phyloP scores from a whole-genome alignment of 2,329 filamentous ascomycete species.

The Ramularia collo-cygni region DNA sequence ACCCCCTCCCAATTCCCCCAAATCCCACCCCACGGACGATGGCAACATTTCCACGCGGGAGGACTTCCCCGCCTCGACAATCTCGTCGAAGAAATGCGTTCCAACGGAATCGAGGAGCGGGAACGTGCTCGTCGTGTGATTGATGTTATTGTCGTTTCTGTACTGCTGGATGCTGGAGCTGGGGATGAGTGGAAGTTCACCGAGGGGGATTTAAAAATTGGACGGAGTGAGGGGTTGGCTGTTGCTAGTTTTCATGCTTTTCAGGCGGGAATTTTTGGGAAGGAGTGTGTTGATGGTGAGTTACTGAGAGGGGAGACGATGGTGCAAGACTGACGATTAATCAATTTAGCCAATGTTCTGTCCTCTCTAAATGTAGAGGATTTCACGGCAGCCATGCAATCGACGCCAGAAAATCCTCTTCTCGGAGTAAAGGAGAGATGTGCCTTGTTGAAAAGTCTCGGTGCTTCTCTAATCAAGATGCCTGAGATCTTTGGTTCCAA shows the following conservation, averaged over 20 bases:
- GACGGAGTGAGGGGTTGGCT: slow-evolving; percentile 81
- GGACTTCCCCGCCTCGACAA: slow-evolving; percentile 66
- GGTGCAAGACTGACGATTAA: slow-evolving; percentile 83
- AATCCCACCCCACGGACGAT: slow-evolving; percentile 78
- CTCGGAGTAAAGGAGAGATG: slow-evolving; percentile 80
- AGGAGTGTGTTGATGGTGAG: too few species aligned
- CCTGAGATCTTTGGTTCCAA: slow-evolving; percentile 76
- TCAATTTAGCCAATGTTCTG: slow-evolving; percentile 51
- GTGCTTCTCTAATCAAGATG: slow-evolving; percentile 64
- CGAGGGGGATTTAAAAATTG: slow-evolving; percentile 75
- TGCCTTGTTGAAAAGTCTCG: slow-evolving; percentile 67
- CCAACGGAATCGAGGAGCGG: slow-evolving; percentile 59
- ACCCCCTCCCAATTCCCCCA: slow-evolving; percentile 54
- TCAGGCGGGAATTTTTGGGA: slow-evolving; percentile 70
- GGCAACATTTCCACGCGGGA: slow-evolving; percentile 77
- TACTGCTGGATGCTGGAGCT: slow-evolving; percentile 79
- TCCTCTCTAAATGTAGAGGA: slow-evolving; percentile 64
- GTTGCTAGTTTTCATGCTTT: slow-evolving; percentile 82
- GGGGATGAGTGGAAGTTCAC: slow-evolving; percentile 87
- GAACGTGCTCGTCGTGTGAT: slow-evolving; percentile 70
- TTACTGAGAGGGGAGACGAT: slow-evolving; percentile 72
- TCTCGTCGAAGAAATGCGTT: slow-evolving; percentile 59
- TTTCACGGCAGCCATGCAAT: slow-evolving; percentile 76
- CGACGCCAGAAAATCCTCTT: slow-evolving; percentile 70
- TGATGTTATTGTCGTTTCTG: slow-evolving; percentile 72